Percentiles rank a stretch among this genome's conserved stretches.
These are phyloP conservation scores for Datura wrightii DNA, from an alignment of 257 asterid genomes.

Conservation along the genomic window DNA sequence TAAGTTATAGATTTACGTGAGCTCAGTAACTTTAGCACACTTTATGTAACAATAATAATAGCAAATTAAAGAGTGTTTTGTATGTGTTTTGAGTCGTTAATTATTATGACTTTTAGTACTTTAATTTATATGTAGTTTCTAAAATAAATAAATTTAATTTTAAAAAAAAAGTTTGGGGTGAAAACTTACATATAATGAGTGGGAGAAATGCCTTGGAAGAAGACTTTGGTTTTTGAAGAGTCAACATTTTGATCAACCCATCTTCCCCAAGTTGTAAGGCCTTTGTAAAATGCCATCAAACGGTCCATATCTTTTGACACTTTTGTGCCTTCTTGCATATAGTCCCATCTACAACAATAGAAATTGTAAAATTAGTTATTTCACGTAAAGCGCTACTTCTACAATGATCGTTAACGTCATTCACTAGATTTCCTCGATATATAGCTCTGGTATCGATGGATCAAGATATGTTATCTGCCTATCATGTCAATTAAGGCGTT, in stretches of 20 bases:
- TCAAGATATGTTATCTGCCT: neutral
- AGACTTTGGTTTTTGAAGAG: conserved; percentile 37
- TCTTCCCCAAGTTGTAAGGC: conserved; percentile 38
- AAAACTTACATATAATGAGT: conserved; percentile 36
- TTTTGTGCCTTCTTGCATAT: conserved; percentile 34
- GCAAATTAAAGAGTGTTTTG: neutral
- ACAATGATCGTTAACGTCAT: neutral
- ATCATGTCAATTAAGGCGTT: neutral
- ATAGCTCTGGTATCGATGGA: neutral
- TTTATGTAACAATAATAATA: too few relatives aligned
- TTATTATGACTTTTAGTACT: too few relatives aligned
- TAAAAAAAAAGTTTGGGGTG: neutral
- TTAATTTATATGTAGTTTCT: too few relatives aligned
- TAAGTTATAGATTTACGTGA: too few relatives aligned
- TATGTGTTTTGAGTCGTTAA: too few relatives aligned
- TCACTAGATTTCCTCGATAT: neutral
- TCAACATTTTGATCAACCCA: conserved; percentile 39
- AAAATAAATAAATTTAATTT: too few relatives aligned
- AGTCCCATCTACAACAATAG: conserved; percentile 34
- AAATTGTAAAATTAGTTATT: neutral
- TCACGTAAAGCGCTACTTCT: neutral
- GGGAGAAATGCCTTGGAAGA: conserved; percentile 37
- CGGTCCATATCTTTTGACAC: conserved; percentile 37
- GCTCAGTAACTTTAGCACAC: too few relatives aligned
- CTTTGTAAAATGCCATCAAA: conserved; percentile 36